Evolutionary conservation across 805 yeast genomes (phyloP), one percentile per base, ranked within the genome.

Genomic region (Spathaspora passalidarum): DNA sequence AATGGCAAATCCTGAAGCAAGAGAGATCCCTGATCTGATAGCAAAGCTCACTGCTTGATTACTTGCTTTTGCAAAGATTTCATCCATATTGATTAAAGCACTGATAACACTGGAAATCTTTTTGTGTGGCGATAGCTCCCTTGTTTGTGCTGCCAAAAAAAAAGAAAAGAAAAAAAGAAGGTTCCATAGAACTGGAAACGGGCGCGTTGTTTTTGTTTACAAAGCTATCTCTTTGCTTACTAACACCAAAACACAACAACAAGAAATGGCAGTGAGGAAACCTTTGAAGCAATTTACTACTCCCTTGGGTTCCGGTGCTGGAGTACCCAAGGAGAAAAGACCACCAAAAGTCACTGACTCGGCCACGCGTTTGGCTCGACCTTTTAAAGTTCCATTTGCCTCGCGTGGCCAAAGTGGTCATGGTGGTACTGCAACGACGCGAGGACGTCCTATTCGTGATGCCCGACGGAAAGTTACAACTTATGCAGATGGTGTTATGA

Each of bases 21-120:
- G 53, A 2, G 89, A 81, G 25, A 86, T 78, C 0, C 94, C 89
- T 1, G 91, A 85, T 46, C 85, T 71, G 21, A 86, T 80, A 8
- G 91, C 95, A 64, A 86, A 83, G 2, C 88, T 77, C n/a, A 86
- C 86, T 1, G 88, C 87, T 52, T 86, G 90, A 42, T 79, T 80
- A 23, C 90, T 86, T 2, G 94, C 94, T 63, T 68, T 72, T 23
- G 71, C 64, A 7, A 73, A 57, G 25, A 73, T 64, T 37, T 68
- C 72, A 49, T 73, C 78, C 77, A 73, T 73, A 11, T 38, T 42
- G 13, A 29, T n/a, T n/a, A n/a, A n/a, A n/a, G n/a, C n/a, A n/a
- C n/a, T n/a, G n/a, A n/a, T n/a, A n/a, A n/a, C n/a, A n/a, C n/a
- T n/a, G n/a, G n/a, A n/a, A n/a, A n/a, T n/a, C n/a, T n/a, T n/a